These are phyloP conservation scores for Penicillium roqueforti DNA, from an alignment of 495 filamentous ascomycete species.

Conservation along the genomic window DNA sequence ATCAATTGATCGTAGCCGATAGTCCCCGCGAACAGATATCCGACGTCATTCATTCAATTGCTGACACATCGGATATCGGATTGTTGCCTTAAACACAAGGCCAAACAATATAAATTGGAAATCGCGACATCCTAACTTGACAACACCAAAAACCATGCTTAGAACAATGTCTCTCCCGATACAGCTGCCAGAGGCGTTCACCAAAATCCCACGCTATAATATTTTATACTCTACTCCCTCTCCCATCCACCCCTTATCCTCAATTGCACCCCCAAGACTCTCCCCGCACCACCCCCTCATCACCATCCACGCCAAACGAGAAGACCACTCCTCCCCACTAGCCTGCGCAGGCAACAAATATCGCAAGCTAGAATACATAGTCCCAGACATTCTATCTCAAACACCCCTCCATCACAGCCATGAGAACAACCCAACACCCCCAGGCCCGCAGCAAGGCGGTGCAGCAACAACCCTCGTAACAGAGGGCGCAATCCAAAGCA, in stretches of 20 bases:
- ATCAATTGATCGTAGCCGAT: background rate
- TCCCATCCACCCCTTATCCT: conserved; percentile 32
- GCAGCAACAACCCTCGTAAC: conserved; percentile 34
- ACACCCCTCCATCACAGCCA: conserved; percentile 18
- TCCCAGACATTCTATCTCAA: conserved; percentile 32
- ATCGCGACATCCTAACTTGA: background rate
- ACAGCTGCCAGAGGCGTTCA: conserved; percentile 24
- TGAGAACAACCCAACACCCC: conserved; percentile 15
- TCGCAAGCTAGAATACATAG: conserved; percentile 43
- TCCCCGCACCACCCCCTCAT: conserved; percentile 14
- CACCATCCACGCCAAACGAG: conserved; percentile 34
- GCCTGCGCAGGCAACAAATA: conserved; percentile 42
- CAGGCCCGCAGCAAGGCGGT: conserved; percentile 5
- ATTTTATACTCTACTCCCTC: conserved; percentile 33
- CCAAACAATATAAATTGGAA: background rate
- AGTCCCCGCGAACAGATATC: background rate
- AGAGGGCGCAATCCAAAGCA: conserved; percentile 42
- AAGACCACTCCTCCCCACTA: conserved; percentile 38
- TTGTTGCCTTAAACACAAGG: background rate
- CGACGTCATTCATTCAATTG: conserved; percentile 7
- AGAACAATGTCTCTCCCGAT: conserved; percentile 8
- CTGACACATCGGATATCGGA: background rate
- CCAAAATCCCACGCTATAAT: conserved; percentile 29
- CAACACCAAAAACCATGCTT: background rate
- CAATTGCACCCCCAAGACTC: conserved; percentile 13